These are phyloP conservation scores for Baorangia bicolor DNA, from an alignment of 768 basidiomycete genomes.

Conservation along the genomic window DNA sequence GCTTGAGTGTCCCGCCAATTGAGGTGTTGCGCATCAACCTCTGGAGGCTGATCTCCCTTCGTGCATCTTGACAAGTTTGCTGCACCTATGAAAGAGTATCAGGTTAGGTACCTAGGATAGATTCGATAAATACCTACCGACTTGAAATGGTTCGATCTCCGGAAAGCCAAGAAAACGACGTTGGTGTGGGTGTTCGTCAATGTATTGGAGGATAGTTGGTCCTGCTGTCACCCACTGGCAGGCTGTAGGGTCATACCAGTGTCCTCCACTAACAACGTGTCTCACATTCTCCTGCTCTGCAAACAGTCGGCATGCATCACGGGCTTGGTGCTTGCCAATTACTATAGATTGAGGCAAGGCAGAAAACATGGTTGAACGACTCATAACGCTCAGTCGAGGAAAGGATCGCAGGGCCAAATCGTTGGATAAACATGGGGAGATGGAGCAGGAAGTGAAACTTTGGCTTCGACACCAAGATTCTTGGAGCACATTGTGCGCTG, in stretches of 20 bases:
- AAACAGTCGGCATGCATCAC: conserved; percentile 19
- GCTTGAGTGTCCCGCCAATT: background rate
- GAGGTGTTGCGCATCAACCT: too few relatives aligned
- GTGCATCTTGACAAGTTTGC: too few relatives aligned
- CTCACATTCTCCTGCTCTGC: conserved; percentile 9
- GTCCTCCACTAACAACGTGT: conserved; percentile 13
- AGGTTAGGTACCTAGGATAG: too few relatives aligned
- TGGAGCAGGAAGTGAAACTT: conserved; percentile 35
- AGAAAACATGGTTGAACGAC: conserved; percentile 30
- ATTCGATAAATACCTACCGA: too few relatives aligned
- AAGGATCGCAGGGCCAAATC: conserved; percentile 30
- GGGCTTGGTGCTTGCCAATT: conserved; percentile 33
- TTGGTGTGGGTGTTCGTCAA: background rate
- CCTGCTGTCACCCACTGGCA: background rate
- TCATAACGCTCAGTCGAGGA: conserved; percentile 32
- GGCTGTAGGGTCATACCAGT: conserved; percentile 9
- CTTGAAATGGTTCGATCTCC: background rate
- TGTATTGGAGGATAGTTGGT: background rate
- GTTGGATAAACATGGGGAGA: conserved; percentile 23
- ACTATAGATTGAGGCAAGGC: conserved; percentile 23
- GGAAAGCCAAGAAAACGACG: background rate
- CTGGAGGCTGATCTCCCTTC: too few relatives aligned
- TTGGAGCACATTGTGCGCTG: conserved; percentile 22
- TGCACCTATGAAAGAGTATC: too few relatives aligned
- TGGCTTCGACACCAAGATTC: conserved; percentile 25